Percentiles rank a stretch among this genome's conserved stretches.
Evolutionary conservation across 257 asterid species (phyloP).

Genomic region (Solanum verrucosum): DNA sequence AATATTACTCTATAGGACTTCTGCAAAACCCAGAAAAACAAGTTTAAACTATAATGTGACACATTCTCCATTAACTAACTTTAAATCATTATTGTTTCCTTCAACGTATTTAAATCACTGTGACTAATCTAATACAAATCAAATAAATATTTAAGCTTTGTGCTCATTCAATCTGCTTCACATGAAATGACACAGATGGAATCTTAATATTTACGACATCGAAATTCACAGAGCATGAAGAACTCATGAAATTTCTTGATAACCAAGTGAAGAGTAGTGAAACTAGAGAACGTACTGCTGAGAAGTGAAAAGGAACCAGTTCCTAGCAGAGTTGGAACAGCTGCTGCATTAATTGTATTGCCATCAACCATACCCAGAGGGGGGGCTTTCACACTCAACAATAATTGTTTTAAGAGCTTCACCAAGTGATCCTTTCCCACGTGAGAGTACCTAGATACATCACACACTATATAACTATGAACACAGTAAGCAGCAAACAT

Average conservation of each 20-base stretch:
- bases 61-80: background rate
- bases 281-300: conserved; percentile 41
- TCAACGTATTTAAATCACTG: background rate
- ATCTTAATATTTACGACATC: background rate
- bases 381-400: conserved; percentile 52
- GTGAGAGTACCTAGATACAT: conserved; percentile 62
- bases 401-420: conserved; percentile 78
- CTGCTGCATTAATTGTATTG: conserved; percentile 59
- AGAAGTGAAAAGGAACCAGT: conserved; percentile 82
- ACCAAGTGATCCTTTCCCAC: conserved; percentile 88
- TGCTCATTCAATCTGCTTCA: background rate
- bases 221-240: background rate
- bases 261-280: background rate
- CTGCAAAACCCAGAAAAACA: background rate
- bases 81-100: background rate
- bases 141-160: background rate
- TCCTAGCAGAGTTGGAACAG: conserved; percentile 87
- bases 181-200: background rate
- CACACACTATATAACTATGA: conserved; percentile 5
- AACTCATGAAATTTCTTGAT: background rate
- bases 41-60: background rate
- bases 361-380: conserved; percentile 37
- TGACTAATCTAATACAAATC: background rate
- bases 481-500: background rate
- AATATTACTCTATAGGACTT: background rate